Evolutionary conservation across 2,329 filamentous ascomycete genomes (phyloP).

Genomic region (Hortaea sp.): DNA sequence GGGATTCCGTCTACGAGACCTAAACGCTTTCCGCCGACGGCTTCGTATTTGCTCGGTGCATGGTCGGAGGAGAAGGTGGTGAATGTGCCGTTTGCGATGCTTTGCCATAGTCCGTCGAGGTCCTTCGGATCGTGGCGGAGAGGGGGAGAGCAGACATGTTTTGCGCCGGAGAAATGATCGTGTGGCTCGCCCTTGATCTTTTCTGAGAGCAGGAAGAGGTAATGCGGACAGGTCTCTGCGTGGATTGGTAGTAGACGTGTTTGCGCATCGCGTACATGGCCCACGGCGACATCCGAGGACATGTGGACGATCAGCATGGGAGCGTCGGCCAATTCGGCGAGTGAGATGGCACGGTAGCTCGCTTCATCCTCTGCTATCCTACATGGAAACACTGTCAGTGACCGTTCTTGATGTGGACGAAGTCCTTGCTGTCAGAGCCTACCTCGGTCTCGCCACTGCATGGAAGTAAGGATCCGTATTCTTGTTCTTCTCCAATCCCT

Average conservation of each 20-base stretch:
- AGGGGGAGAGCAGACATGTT: constrained; percentile 27
- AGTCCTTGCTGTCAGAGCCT: too few relatives aligned
- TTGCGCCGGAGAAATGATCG: constrained; percentile 27
- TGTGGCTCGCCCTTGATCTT: constrained; percentile 22
- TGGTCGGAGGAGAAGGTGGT: constrained; percentile 27
- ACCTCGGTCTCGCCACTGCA: constrained; percentile 33
- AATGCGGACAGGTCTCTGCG: constrained; percentile 30
- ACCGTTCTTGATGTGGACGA: too few relatives aligned
- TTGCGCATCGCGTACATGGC: constrained; percentile 26
- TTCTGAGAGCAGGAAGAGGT: constrained; percentile 25
- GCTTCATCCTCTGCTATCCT: constrained; percentile 39
- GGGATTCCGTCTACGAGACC: constrained; percentile 27
- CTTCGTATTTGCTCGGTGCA: constrained; percentile 30
- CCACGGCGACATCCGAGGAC: constrained; percentile 29
- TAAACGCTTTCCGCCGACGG: constrained; percentile 28
- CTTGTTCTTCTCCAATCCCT: constrained; percentile 30
- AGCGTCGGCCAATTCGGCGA: constrained; percentile 40
- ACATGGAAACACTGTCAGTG: too few relatives aligned
- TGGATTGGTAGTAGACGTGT: constrained; percentile 25
- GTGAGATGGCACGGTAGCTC: constrained; percentile 40
- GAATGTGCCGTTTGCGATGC: constrained; percentile 27
- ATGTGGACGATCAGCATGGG: constrained; percentile 45
- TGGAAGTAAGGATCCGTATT: constrained; percentile 37
- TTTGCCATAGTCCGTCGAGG: constrained; percentile 25
- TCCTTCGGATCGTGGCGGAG: constrained; percentile 22